Base-by-base conservation (phyloP, 345 rosid species). In the Reutealis trisperma region DNA sequence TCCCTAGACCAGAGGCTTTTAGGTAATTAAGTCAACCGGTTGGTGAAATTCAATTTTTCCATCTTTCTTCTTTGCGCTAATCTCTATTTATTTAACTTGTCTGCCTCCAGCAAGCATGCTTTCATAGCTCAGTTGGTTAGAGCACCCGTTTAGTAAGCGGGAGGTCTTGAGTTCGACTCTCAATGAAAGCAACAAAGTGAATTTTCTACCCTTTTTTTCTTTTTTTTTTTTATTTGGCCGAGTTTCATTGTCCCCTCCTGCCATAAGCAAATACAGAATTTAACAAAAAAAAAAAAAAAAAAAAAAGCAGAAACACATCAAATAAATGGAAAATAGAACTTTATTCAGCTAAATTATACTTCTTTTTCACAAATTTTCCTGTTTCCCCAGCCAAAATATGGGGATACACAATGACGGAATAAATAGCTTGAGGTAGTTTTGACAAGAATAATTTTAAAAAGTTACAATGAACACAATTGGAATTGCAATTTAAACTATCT, bases 81-180 rank as follows among this genome's bases (percentile, higher is more conserved):
- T 27, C 30, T 1, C 1, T 27, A 27, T 27, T 0, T 27, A 27
- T 27, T 27, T 27, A 27, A 27, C 1, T 1, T 27, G 30, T 27
- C 30, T 1, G 1, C 1, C 1, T 27, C 1, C 1, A 27, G 30
- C 30, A 1, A 27, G 30, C 1, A 34, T 0, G 97, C 97, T 93
- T 86, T 95, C 86, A 86, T 95, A 90, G 96, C 92, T 90, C 93
- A 91, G 93, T 87, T 90, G 94, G 94, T 92, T 93, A 92, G 93
- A 91, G 94, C 96, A 90, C 90, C 94, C 89, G 93, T 88, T 93
- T 91, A 92, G 89, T 88, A 88, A 90, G 96, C 93, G 87, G 95
- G 91, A 92, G 94, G 91, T 89, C 94, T 92, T 90, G 96, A 93
- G 94, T 92, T 95, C 89, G 45, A 92, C 94, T 92, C 92, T 92